Conservation (phyloP, 2,329 filamentous ascomycete genomes). For the Fusarium torulosum region DNA sequence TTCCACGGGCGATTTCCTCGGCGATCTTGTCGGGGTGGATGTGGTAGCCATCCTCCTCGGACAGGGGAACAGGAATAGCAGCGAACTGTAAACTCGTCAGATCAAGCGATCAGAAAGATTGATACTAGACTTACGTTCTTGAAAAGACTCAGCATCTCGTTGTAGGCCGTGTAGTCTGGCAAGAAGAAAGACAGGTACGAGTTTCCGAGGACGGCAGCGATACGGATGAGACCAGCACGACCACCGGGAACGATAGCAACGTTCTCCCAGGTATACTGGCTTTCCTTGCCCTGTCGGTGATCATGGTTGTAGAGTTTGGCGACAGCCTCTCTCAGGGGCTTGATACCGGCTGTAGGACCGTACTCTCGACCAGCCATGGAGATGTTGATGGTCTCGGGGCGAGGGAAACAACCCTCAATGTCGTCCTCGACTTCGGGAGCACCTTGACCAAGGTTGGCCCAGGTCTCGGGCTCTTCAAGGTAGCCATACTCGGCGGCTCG, state of each 20-base stretch:
- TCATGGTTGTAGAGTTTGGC: constrained; percentile 93
- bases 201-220: constrained; percentile 93
- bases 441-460: constrained; percentile 95
- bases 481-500: constrained; percentile 91
- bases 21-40: constrained; percentile 94
- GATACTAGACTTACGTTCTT: constrained; percentile 69
- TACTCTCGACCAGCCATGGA: constrained; percentile 87
- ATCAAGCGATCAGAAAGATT: neutral
- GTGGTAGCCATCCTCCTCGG: constrained; percentile 88
- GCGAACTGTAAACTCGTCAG: constrained; percentile 71
- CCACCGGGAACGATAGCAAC: constrained; percentile 96
- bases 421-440: constrained; percentile 95
- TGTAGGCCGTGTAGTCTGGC: constrained; percentile 96
- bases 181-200: constrained; percentile 95
- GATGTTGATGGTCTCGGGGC: constrained; percentile 83
- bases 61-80: constrained; percentile 86
- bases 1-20: constrained; percentile 88
- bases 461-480: constrained; percentile 81
- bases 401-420: constrained; percentile 88
- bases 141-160: constrained; percentile 96
- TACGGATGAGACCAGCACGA: constrained; percentile 91
- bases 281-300: constrained; percentile 87
- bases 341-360: constrained; percentile 93
- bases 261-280: constrained; percentile 97
- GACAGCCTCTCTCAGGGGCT: constrained; percentile 87